Conservation (phyloP, 2,329 filamentous ascomycete species). For the Rachicladosporium sp. region DNA sequence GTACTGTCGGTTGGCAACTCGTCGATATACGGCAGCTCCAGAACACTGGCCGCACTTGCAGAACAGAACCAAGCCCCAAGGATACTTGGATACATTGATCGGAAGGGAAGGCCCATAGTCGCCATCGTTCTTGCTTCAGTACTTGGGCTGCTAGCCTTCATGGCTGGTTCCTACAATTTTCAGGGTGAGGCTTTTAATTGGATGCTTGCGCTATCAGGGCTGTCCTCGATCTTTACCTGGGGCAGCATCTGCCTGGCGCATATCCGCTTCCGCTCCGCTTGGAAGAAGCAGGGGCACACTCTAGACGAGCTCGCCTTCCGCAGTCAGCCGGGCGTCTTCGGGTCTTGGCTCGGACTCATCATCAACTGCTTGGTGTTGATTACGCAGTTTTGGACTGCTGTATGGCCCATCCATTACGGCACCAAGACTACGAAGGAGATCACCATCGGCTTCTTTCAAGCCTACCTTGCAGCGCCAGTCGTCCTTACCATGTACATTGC, state of each 20-base stretch:
- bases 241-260: conserved; percentile 77
- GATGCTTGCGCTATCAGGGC: conserved; percentile 63
- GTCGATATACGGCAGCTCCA: conserved; percentile 49
- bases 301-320: conserved; percentile 55
- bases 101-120: conserved; percentile 67
- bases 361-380: conserved; percentile 66
- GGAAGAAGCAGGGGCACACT: conserved; percentile 53
- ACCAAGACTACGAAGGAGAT: conserved; percentile 26
- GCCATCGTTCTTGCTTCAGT: conserved; percentile 56
- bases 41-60: conserved; percentile 79
- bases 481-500: conserved; percentile 30
- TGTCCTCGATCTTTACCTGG: conserved; percentile 70
- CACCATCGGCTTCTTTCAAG: conserved; percentile 18
- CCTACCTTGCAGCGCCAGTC: conserved; percentile 23
- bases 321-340: conserved; percentile 64
- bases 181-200: conserved; percentile 59
- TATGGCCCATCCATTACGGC: conserved; percentile 55
- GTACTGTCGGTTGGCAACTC: conserved; percentile 50
- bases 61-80: conserved; percentile 50
- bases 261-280: conserved; percentile 78
- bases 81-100: conserved; percentile 51
- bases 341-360: conserved; percentile 66
- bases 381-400: conserved; percentile 68
- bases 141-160: conserved; percentile 64
- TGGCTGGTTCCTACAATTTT: conserved; percentile 48